Conservation (phyloP, 345 rosid species). For the Citrus australasica region DNA sequence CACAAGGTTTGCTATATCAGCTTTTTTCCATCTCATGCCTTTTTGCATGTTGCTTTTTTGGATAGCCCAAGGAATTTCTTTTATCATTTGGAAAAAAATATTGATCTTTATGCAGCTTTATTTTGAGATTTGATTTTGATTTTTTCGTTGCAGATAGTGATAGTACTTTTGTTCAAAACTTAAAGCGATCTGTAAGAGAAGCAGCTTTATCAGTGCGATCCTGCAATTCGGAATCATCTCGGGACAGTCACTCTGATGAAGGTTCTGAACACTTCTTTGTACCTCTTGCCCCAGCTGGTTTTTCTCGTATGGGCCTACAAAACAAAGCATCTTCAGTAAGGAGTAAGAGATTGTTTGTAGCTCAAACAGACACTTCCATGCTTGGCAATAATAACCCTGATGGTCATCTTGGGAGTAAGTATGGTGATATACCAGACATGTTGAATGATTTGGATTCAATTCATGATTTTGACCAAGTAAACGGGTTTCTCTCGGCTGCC, state of each 20-base stretch:
- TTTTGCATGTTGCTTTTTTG: not conserved
- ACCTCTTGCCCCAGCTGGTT: conserved; percentile 62
- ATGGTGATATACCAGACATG: conserved; percentile 52
- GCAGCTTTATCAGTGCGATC: conserved; percentile 69
- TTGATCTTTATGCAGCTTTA: conserved; percentile 10
- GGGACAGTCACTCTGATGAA: conserved; percentile 68
- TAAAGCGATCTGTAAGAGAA: conserved; percentile 93
- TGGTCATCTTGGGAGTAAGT: conserved; percentile 48
- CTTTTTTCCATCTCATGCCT: not conserved
- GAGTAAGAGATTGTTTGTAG: conserved; percentile 49
- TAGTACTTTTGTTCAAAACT: conserved; percentile 57
- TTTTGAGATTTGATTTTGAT: not conserved
- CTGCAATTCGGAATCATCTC: conserved; percentile 64
- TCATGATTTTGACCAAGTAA: conserved; percentile 58
- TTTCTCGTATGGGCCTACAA: conserved; percentile 50
- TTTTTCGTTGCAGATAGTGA: conserved; percentile 59
- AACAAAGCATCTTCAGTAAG: conserved; percentile 42
- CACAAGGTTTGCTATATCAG: conserved; percentile 54
- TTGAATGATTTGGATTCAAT: conserved; percentile 64
- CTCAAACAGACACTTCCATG: conserved; percentile 48
- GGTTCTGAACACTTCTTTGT: conserved; percentile 82
- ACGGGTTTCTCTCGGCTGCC: conserved; percentile 64
- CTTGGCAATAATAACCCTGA: conserved; percentile 40
- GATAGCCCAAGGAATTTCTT: not conserved
- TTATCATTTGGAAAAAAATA: not conserved